These are phyloP conservation scores for Amylocystis lapponica DNA, from an alignment of 768 basidiomycete genomes.

Conservation along the genomic window DNA sequence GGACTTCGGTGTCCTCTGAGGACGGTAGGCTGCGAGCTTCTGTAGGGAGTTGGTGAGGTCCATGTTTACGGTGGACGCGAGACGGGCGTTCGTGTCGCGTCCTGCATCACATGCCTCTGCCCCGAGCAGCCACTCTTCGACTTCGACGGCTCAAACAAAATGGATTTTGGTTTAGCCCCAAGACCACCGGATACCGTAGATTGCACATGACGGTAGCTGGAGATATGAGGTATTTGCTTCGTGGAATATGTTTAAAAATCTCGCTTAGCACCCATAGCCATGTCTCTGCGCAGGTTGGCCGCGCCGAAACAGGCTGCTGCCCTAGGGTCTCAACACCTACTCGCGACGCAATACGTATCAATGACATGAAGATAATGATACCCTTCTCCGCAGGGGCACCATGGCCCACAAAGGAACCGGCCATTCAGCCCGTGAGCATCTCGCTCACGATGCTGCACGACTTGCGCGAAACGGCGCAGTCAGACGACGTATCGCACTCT, in stretches of 20 bases:
- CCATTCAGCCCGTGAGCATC: slow-evolving; percentile 48
- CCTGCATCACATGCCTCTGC: too few relatives aligned
- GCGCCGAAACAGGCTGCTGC: neutral
- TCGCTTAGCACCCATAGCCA: neutral
- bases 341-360: slow-evolving; percentile 38
- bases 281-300: neutral
- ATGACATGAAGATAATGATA: slow-evolving; percentile 40
- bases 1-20: slow-evolving; percentile 25
- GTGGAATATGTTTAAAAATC: neutral
- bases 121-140: too few relatives aligned
- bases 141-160: too few relatives aligned
- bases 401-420: slow-evolving; percentile 35
- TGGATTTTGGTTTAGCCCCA: too few relatives aligned
- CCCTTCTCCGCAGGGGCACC: slow-evolving; percentile 37
- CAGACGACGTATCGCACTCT: slow-evolving; percentile 51
- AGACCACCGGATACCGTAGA: too few relatives aligned
- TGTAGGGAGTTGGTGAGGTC: slow-evolving; percentile 28
- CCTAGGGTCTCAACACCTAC: neutral
- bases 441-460: slow-evolving; percentile 47
- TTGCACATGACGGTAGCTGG: too few relatives aligned
- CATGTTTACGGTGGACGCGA: slow-evolving; percentile 21
- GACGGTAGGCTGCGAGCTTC: slow-evolving; percentile 29
- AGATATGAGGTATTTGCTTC: too few relatives aligned
- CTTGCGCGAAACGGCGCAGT: slow-evolving; percentile 40
- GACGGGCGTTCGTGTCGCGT: too few relatives aligned